Conservation (phyloP, 352 stramenopile genomes). For the Phytophthora aleatoria region DNA sequence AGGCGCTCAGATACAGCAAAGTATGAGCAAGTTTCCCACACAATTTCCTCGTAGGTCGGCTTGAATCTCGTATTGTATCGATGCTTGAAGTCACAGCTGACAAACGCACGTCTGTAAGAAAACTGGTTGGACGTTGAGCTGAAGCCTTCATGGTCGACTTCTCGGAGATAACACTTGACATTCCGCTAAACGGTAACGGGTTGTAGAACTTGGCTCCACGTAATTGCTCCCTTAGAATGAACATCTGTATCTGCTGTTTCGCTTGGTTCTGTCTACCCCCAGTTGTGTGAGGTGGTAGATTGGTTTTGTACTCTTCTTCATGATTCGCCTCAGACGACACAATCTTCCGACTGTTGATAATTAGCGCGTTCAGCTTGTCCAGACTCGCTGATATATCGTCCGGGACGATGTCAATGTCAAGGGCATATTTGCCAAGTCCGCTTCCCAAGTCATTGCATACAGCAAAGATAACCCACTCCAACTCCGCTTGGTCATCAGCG, state of each 20-base stretch:
- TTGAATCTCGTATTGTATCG: constrained; percentile 29
- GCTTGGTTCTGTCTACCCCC: constrained; percentile 20
- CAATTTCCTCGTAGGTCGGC: constrained; percentile 19
- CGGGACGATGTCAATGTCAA: constrained; percentile 67
- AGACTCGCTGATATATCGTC: constrained; percentile 63
- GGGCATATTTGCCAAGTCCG: constrained; percentile 72
- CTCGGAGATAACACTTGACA: background rate
- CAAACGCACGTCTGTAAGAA: constrained; percentile 29
- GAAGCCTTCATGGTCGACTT: background rate
- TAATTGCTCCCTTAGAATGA: constrained; percentile 52
- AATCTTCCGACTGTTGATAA: constrained; percentile 44
- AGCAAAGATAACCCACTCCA: constrained; percentile 82
- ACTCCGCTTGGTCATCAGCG: constrained; percentile 61
- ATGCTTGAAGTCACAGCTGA: constrained; percentile 38
- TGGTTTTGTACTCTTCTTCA: constrained; percentile 4
- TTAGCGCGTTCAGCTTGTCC: constrained; percentile 70
- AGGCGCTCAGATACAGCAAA: constrained; percentile 57
- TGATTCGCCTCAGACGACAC: constrained; percentile 20
- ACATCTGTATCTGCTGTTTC: constrained; percentile 60
- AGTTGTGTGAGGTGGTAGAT: background rate
- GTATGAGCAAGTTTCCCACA: constrained; percentile 56
- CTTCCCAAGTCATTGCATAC: constrained; percentile 77
- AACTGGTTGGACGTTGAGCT: constrained; percentile 2
- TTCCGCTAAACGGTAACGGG: constrained; percentile 23
- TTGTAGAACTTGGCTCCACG: constrained; percentile 65